Conservation (phyloP, 2,329 filamentous ascomycete genomes). For the Penicillium sp. region DNA sequence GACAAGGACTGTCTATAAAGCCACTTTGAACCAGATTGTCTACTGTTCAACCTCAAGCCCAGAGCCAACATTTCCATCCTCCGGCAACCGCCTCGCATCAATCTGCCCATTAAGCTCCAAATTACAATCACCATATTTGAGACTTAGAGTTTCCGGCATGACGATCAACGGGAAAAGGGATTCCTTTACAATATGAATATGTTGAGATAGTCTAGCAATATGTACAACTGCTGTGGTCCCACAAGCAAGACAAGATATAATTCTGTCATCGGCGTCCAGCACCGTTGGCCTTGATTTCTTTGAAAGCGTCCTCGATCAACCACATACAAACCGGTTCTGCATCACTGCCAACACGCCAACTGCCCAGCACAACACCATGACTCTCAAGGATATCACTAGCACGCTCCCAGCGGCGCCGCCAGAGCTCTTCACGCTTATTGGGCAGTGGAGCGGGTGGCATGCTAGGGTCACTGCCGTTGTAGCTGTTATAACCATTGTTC, state of each 20-base stretch:
- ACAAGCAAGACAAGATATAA: not conserved
- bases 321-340: slow-evolving; percentile 45
- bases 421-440: slow-evolving; percentile 51
- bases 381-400: slow-evolving; percentile 44
- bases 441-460: slow-evolving; percentile 34
- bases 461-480: slow-evolving; percentile 14
- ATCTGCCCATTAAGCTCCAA: too few species aligned
- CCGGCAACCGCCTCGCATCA: too few species aligned
- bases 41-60: too few species aligned
- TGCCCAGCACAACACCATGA: slow-evolving; percentile 44
- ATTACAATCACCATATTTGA: not conserved
- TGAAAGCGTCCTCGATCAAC: slow-evolving; percentile 43
- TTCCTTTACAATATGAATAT: not conserved
- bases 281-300: slow-evolving; percentile 19
- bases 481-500: slow-evolving; percentile 7
- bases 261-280: not conserved
- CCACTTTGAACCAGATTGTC: too few species aligned
- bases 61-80: too few species aligned
- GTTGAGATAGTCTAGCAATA: not conserved
- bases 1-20: too few species aligned
- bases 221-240: not conserved
- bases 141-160: not conserved
- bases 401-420: slow-evolving; percentile 49
- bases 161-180: not conserved
- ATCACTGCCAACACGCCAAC: slow-evolving; percentile 49